Base-by-base conservation (phyloP, 2,329 filamentous ascomycete genomes). In the Chrysoporthe puriensis region DNA sequence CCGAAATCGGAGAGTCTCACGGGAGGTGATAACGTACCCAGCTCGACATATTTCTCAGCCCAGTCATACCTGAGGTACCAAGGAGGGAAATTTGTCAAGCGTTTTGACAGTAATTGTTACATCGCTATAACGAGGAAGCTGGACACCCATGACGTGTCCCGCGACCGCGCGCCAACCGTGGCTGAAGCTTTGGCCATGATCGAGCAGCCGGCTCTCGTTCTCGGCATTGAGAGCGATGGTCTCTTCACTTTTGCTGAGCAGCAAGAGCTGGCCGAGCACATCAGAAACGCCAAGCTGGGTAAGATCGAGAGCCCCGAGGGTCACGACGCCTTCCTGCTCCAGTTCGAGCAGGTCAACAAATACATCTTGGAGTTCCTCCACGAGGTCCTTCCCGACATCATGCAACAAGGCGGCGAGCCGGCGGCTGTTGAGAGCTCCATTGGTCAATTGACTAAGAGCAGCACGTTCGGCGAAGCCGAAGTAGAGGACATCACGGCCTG, bases 31-130 rank as follows among this genome's bases (percentile, higher is more conserved):
- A 78, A 74, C 70, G 70, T 84, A 66, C 79, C 86, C 7, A 86
- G 88, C 0, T 89, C 90, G 8, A 96, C 93, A n/a, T 97, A 97
- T 80, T 99, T 98, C 80, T 98, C 96, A 0, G 96, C 96, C 0
- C 96, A 99, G 78, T 97, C 94, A 0, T 99, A 99, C 79, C 87
- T 99, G 56, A 91, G 96, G 26, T 99, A 99, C 79, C 96, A 99
- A 80, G 95, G 94, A 66, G 88, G 91, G 74, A 99, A 99, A 79
- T 99, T 99, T 74, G 96, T 98, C 74, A 94, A 92, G 78, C 91
- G 96, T 11, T 99, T 98, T 78, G 96, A 99, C 79, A 93, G 94
- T 74, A 99, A 99, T 79, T 99, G 96, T 82, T 99, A 99, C 82
- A 98, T 99, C 73, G 94, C 96, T 72, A 97, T 99, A 79, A 98